These are phyloP conservation scores for Tulasnella sp. DNA, from an alignment of 768 basidiomycete genomes.

Conservation along the genomic window DNA sequence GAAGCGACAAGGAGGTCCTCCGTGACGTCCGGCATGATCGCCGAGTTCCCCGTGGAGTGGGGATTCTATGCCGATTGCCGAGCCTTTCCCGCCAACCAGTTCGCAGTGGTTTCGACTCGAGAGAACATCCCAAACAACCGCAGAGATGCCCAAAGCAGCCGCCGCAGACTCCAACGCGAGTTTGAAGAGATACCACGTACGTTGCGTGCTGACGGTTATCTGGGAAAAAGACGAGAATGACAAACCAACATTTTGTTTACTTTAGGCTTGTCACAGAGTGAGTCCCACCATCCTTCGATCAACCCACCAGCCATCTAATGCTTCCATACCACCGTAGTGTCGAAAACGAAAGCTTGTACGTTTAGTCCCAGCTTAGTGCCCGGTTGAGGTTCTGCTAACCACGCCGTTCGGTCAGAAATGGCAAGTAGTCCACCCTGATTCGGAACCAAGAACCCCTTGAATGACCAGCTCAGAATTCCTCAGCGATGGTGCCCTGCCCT, in stretches of 20 bases:
- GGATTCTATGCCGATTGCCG: too few species aligned
- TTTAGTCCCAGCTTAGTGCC: neutral
- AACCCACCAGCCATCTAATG: neutral
- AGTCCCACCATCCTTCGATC: neutral
- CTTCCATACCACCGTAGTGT: neutral
- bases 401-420: neutral
- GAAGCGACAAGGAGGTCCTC: too few species aligned
- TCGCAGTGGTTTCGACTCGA: too few species aligned
- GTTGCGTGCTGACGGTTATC: too few species aligned
- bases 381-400: neutral
- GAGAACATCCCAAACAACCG: neutral
- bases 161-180: neutral
- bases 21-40: neutral
- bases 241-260: neutral
- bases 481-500: constrained; percentile 12
- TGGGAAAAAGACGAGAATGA: too few species aligned
- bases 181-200: too few species aligned
- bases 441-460: neutral
- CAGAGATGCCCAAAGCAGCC: neutral
- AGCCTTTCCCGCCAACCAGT: too few species aligned
- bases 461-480: too few species aligned
- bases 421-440: neutral
- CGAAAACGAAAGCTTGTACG: constrained; percentile 14
- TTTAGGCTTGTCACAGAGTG: constrained; percentile 22
- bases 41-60: neutral